Percentiles rank a stretch among this genome's conserved stretches.
These are phyloP conservation scores for Heritiera fomes DNA, from an alignment of 345 rosid genomes.

Conservation along the genomic window DNA sequence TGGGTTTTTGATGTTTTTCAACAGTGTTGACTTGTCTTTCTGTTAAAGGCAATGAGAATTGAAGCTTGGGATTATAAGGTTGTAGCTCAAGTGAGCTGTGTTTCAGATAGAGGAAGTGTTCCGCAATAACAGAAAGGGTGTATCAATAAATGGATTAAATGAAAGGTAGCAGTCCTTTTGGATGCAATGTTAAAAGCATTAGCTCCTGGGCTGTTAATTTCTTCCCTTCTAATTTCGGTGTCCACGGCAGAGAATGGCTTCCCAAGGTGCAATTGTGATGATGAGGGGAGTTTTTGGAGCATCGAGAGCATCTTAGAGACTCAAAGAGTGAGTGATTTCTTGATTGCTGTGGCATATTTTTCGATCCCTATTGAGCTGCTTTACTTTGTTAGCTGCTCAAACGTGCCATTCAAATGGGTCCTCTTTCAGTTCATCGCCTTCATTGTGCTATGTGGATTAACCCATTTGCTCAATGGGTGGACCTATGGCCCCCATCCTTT, in stretches of 20 bases:
- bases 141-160: conserved; percentile 42
- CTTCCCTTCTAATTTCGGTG: conserved; percentile 38
- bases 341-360: conserved; percentile 93
- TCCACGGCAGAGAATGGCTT: conserved; percentile 46
- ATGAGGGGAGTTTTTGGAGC: conserved; percentile 81
- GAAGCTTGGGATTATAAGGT: conserved; percentile 19
- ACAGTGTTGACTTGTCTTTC: not conserved
- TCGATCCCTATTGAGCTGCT: conserved; percentile 93
- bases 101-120: conserved; percentile 8
- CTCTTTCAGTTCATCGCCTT: conserved; percentile 89
- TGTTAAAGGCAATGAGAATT: conserved; percentile 27
- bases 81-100: conserved; percentile 21
- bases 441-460: conserved; percentile 96
- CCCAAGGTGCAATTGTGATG: conserved; percentile 80
- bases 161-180: conserved; percentile 34
- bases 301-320: conserved; percentile 75
- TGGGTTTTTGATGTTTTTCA: conserved; percentile 18
- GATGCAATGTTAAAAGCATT: conserved; percentile 64
- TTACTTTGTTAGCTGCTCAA: conserved; percentile 94
- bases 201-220: conserved; percentile 52
- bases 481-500: conserved; percentile 80
- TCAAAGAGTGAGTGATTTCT: conserved; percentile 86
- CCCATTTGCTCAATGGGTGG: conserved; percentile 96
- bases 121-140: conserved; percentile 2
- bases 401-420: conserved; percentile 96